Evolutionary conservation across 176 grass and related monocot species (phyloP).

Genomic region (Hordeum marinum): DNA sequence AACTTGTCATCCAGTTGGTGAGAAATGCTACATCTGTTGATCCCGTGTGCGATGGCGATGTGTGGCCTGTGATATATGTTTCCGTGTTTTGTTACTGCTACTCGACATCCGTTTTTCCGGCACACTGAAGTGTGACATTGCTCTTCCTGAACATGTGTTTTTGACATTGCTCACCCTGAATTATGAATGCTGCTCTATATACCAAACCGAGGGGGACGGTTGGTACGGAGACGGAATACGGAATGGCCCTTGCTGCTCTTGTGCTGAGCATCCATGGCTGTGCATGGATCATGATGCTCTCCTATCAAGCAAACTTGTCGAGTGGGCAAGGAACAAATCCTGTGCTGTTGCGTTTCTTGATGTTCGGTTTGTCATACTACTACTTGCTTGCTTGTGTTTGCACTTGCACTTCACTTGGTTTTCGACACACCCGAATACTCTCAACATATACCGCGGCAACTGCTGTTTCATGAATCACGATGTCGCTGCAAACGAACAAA

Average conservation of each 20-base stretch:
- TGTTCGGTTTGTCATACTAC: neutral
- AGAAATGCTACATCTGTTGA: too few species aligned
- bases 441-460: too few species aligned
- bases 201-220: neutral
- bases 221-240: neutral
- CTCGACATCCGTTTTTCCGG: too few species aligned
- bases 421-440: too few species aligned
- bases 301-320: neutral
- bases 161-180: neutral
- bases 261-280: neutral
- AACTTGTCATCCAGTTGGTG: too few species aligned
- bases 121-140: too few species aligned
- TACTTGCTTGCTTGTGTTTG: neutral
- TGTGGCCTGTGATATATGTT: neutral
- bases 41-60: too few species aligned
- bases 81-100: neutral
- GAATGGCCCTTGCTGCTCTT: neutral
- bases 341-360: neutral
- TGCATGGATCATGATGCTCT: neutral
- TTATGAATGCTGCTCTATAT: neutral
- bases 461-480: neutral
- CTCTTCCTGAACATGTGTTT: too few species aligned
- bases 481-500: neutral
- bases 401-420: neutral
- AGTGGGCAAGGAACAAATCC: neutral